Base-by-base conservation (phyloP, 441 rosid genomes). In the Mallotus repandus region DNA sequence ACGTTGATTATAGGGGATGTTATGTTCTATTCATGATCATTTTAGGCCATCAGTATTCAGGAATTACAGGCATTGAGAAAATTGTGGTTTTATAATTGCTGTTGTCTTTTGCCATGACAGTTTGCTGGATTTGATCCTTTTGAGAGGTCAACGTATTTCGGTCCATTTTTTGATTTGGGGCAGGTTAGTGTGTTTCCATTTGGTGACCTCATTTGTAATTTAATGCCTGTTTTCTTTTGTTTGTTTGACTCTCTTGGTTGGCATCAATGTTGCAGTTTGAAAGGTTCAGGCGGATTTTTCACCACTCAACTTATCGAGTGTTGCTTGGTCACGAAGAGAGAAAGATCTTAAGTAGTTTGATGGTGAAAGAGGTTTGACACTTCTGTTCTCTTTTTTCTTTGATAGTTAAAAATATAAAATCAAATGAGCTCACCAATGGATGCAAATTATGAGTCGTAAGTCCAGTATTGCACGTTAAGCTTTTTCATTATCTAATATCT, bases 61-160 rank as follows among this genome's bases (percentile, higher is more conserved):
- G 5, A 46, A 46, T 3, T 64, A 15, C 54, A 14, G 54, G 5
- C 12, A 12, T 15, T n/a, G 72, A 38, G 63, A 46, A 45, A 48
- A 29, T 55, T 68, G 22, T 63, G 63, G 64, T 46, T 66, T 32
- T 25, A 14, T 55, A 52, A 14, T 64, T 62, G 49, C 3, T 55
- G 13, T 55, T 74, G 14, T 25, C 46, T 64, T 65, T 75, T 71
- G 14, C 38, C 63, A 18, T 38, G 73, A 58, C 86, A 92, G 98
- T 92, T 94, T 85, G 98, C 98, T 70, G 97, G 98, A 73, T 92
- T 94, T 52, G 98, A 94, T 79, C 98, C 97, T 32, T 94, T 92
- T 66, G 97, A 92, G 84, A 89, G 98, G 74, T 94, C 97, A 0
- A 86, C 90, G 0, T 94, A 94, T 70, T 94, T 92, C 29, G 98